phyloP scores from a whole-genome alignment of 2,329 filamentous ascomycete genomes.

The Nemania diffusa region DNA sequence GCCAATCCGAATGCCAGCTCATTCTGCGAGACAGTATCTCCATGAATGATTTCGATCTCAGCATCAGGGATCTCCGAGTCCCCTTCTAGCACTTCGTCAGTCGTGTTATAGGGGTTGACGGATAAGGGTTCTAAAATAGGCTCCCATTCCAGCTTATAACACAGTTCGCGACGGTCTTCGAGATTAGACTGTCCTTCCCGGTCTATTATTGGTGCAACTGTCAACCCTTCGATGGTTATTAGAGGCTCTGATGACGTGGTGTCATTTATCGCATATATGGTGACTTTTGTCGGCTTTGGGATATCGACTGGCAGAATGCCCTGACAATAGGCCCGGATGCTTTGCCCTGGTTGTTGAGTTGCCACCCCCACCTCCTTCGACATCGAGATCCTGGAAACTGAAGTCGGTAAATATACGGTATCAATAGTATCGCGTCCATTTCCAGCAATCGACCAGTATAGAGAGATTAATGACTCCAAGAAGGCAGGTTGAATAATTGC shows the following conservation, averaged over 20 bases:
- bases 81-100: constrained; percentile 28
- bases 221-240: constrained; percentile 52
- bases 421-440: constrained; percentile 47
- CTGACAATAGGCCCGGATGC: constrained; percentile 52
- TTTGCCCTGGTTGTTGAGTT: constrained; percentile 45
- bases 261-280: constrained; percentile 50
- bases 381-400: constrained; percentile 53
- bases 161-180: constrained; percentile 54
- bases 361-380: constrained; percentile 46
- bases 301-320: constrained; percentile 45
- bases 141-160: constrained; percentile 61
- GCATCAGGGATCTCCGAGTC: constrained; percentile 40
- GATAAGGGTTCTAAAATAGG: constrained; percentile 49
- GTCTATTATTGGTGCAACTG: constrained; percentile 55
- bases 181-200: constrained; percentile 45
- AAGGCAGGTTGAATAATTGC: constrained; percentile 53
- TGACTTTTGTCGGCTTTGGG: constrained; percentile 52
- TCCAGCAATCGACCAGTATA: constrained; percentile 55
- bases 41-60: constrained; percentile 54
- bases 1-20: constrained; percentile 51
- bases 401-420: constrained; percentile 57
- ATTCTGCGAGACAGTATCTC: constrained; percentile 48
- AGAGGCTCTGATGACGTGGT: constrained; percentile 48
- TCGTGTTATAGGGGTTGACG: constrained; percentile 29
- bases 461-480: constrained; percentile 55